Base-by-base conservation (phyloP, 352 stramenopile genomes). In the Aphanomyces astaci region DNA sequence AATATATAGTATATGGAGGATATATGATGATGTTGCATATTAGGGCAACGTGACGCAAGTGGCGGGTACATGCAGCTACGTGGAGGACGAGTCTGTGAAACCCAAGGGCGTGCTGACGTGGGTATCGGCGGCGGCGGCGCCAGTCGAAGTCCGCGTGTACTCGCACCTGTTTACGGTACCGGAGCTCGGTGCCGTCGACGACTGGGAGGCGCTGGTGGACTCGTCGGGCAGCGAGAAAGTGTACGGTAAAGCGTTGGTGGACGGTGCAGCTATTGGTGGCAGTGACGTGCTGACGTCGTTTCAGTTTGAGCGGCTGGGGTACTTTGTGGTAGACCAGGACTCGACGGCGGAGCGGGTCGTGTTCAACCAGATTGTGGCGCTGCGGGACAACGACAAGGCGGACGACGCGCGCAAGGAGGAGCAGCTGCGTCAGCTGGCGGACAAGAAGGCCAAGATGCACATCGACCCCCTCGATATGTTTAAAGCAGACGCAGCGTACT, bases 271-370 rank as follows among this genome's bases (percentile, higher is more conserved):
- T 71, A 88, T 82, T 36, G 83, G 73, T 45, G 71, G 71, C 32
- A 82, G 78, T 62, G 87, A 75, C 55, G 31, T 87, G 27, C 59
- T 62, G 45, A 70, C 79, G 17, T 80, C 92, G 27, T 89, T 98
- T 68, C 96, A 99, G 82, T 98, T 99, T 77, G 97, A 99, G 76
- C 89, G 96, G 40, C 78, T 99, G 5, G 97, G 96, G 25, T 99
- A 99, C 81, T 99, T 99, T 81, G 94, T 98, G 33, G 81, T 91
- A 9, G 97, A 99, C 78, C 81, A 92, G 65, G 96, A 99, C 77
- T 97, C 95, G 59, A 95, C 87, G 3, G 68, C 84, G 32, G 88
- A 87, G 64, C 86, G 82, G 57, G 87, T 98, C 70, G 94, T 99
- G 22, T 90, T 99, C 62, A 99, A 99, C 79, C 90, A 98, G 30